Percentiles rank a stretch among this genome's conserved stretches.
phyloP scores from a whole-genome alignment of 352 stramenopile species.

The Pythium volutum region DNA sequence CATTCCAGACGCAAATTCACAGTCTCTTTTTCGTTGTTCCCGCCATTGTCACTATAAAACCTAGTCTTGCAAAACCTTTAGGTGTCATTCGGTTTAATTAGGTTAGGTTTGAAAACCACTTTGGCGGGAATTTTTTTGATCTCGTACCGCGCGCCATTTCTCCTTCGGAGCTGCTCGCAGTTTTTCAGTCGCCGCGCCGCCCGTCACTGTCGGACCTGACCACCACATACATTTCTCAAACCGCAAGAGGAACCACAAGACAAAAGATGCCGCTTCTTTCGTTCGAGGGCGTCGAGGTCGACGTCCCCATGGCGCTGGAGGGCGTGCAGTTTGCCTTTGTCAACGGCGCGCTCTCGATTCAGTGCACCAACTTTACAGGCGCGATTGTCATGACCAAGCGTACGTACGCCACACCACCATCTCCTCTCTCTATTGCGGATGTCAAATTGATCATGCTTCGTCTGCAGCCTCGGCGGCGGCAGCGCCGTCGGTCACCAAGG shows the following conservation, averaged over 20 bases:
- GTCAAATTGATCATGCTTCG: not conserved
- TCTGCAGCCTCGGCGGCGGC: not conserved
- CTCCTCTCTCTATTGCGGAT: not conserved
- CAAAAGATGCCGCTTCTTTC: conserved; percentile 63
- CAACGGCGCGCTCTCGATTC: conserved; percentile 57
- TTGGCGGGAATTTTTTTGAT: conserved; percentile 14
- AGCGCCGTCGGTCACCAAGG: not conserved
- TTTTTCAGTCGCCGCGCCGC: not conserved
- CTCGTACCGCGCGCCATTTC: not conserved
- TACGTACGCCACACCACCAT: conserved; percentile 21
- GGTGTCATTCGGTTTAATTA: not conserved
- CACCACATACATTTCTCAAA: not conserved
- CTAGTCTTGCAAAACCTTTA: not conserved
- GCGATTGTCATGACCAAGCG: conserved; percentile 60
- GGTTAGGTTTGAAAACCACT: not conserved
- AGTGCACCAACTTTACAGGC: conserved; percentile 72
- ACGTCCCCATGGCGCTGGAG: conserved; percentile 53
- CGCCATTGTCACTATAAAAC: no score
- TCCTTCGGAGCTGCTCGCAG: not conserved
- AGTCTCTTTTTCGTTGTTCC: no score
- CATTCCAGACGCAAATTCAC: no score
- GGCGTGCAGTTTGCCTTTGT: conserved; percentile 69
- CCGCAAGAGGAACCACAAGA: not conserved
- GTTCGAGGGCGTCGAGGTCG: conserved; percentile 76
- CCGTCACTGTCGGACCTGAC: not conserved